These are phyloP conservation scores for Podaxis sp. DNA, from an alignment of 768 basidiomycete genomes.

Conservation along the genomic window DNA sequence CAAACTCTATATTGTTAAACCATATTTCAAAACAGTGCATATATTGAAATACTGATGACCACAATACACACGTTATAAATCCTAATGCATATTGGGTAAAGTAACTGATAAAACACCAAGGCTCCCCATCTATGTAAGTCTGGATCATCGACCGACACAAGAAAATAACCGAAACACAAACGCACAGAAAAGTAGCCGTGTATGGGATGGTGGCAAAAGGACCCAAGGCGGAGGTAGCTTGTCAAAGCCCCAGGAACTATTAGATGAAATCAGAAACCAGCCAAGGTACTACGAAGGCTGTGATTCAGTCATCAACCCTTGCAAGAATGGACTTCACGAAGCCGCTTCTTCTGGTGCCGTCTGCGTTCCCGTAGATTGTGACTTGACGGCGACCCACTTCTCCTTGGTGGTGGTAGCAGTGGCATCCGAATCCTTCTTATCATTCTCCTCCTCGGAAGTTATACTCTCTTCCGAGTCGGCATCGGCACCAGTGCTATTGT, in stretches of 20 bases:
- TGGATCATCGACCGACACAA: slow-evolving; percentile 15
- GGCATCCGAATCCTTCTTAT: slow-evolving; percentile 34
- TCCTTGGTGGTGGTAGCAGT: slow-evolving; percentile 46
- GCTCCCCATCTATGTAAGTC: slow-evolving; percentile 12
- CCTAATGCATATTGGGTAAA: background rate
- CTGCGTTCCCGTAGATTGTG: slow-evolving; percentile 27
- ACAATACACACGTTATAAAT: slow-evolving; percentile 4
- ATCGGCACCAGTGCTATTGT: slow-evolving; percentile 59
- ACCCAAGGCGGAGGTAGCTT: background rate
- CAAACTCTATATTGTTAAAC: background rate
- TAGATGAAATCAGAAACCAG: background rate
- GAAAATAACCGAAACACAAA: slow-evolving; percentile 10
- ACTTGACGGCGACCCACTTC: slow-evolving; percentile 79
- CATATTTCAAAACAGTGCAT: background rate
- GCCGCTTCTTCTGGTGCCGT: slow-evolving; percentile 4
- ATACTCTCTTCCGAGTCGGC: slow-evolving; percentile 77
- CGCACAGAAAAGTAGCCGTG: slow-evolving; percentile 5
- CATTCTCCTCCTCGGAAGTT: slow-evolving; percentile 70
- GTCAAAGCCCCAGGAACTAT: background rate
- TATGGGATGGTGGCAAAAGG: background rate
- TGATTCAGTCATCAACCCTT: background rate
- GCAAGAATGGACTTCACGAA: slow-evolving; percentile 1
- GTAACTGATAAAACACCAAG: slow-evolving; percentile 1
- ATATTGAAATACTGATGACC: slow-evolving; percentile 8
- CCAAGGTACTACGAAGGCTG: background rate